Evolutionary conservation across 345 rosid genomes (phyloP).

Genomic region (Bruguiera gymnorhiza): DNA sequence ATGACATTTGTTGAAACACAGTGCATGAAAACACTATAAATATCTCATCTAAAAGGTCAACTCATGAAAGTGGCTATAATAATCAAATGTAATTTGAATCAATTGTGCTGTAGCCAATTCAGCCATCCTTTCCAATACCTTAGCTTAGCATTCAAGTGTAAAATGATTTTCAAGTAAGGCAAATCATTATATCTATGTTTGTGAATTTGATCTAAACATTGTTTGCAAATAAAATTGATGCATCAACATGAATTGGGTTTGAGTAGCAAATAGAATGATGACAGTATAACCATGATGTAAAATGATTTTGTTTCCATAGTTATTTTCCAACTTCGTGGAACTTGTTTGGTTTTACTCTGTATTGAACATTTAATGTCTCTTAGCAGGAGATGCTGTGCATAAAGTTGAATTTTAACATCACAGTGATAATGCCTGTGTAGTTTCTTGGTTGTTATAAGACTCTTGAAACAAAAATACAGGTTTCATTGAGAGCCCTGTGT

Average conservation of each 20-base stretch:
- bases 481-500: constrained; percentile 22
- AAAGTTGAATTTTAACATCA: neutral
- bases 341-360: neutral
- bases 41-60: neutral
- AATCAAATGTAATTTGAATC: neutral
- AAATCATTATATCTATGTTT: constrained; percentile 40
- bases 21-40: neutral
- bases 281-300: neutral
- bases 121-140: neutral
- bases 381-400: neutral
- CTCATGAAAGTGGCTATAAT: neutral
- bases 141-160: neutral
- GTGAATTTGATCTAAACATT: constrained; percentile 32
- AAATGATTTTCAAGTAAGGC: too few relatives aligned
- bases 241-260: neutral
- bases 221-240: neutral
- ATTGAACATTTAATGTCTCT: neutral
- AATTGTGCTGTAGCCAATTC: neutral
- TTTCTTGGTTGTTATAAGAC: neutral
- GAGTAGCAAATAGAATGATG: neutral
- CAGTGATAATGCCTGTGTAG: neutral
- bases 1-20: neutral
- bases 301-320: neutral
- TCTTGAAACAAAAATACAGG: neutral
- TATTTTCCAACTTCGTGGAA: neutral